Conservation (phyloP, 1,284 basidiomycete genomes). For the Boletus semigastroideus region DNA sequence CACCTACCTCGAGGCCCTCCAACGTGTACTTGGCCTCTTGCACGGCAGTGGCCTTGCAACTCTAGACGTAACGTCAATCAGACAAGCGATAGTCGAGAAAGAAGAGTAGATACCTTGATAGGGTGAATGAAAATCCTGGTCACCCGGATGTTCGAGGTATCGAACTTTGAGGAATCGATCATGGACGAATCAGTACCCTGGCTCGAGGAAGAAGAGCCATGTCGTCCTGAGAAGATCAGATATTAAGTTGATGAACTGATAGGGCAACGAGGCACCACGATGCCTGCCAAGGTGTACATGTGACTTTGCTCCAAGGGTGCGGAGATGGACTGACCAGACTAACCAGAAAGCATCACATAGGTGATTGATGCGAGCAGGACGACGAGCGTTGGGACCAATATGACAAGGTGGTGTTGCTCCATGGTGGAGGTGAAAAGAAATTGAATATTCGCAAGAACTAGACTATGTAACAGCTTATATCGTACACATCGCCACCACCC, state of each 20-base stretch:
- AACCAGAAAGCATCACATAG: constrained; percentile 17
- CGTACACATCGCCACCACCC: constrained; percentile 3
- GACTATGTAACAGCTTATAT: not conserved
- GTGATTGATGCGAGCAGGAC: constrained; percentile 14
- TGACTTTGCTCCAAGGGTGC: not conserved
- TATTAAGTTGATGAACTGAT: constrained; percentile 9
- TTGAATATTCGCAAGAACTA: not conserved
- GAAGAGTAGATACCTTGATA: constrained; percentile 51
- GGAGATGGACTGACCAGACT: constrained; percentile 10
- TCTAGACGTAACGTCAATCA: constrained; percentile 37
- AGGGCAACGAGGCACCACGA: not conserved
- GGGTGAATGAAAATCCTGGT: constrained; percentile 65
- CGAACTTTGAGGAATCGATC: constrained; percentile 20
- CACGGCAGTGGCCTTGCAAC: constrained; percentile 65
- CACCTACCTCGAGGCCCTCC: constrained; percentile 62
- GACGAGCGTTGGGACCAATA: constrained; percentile 8
- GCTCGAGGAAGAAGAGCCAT: not conserved
- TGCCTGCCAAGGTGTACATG: not conserved
- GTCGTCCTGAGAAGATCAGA: constrained; percentile 17
- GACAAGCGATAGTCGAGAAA: constrained; percentile 4
- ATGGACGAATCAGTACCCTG: not conserved
- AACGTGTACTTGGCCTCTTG: constrained; percentile 52
- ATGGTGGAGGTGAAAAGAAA: not conserved
- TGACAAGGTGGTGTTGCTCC: not conserved
- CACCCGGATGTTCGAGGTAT: constrained; percentile 45